Conservation (phyloP, 257 asterid genomes). For the Przewalskia tangutica region DNA sequence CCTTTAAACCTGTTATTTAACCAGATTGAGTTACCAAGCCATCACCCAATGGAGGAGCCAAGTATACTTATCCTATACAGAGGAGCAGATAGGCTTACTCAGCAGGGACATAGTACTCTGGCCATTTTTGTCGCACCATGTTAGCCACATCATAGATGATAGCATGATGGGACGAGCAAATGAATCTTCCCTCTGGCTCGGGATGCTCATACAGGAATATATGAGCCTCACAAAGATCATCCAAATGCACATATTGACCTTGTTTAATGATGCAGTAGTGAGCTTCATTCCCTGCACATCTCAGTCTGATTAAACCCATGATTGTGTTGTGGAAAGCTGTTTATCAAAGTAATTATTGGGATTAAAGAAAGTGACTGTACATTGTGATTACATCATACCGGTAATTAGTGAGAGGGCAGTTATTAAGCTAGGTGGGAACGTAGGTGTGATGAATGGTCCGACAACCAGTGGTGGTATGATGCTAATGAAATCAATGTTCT, state of each 20-base stretch:
- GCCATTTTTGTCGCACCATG: conserved; percentile 68
- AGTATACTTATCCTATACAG: background rate
- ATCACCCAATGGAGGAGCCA: background rate
- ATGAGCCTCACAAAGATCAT: conserved; percentile 81
- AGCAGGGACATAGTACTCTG: conserved; percentile 68
- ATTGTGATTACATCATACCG: conserved; percentile 24
- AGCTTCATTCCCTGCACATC: conserved; percentile 53
- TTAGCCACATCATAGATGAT: conserved; percentile 59
- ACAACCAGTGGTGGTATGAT: conserved; percentile 78
- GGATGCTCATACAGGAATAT: conserved; percentile 84
- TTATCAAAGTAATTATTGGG: background rate
- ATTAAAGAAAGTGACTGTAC: background rate
- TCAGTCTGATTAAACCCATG: background rate
- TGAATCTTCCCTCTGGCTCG: conserved; percentile 66
- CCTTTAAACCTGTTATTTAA: conserved; percentile 57
- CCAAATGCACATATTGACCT: conserved; percentile 78
- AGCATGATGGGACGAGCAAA: conserved; percentile 76
- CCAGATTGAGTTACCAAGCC: background rate
- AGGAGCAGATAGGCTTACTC: conserved; percentile 42
- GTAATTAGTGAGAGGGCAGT: conserved; percentile 80
- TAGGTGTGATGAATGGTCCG: conserved; percentile 68
- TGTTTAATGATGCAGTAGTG: conserved; percentile 86
- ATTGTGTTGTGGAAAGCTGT: background rate
- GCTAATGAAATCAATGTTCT: conserved; percentile 55
- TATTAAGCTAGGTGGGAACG: conserved; percentile 84